Evolutionary conservation across 208 protist genomes (phyloP).

Genomic region (Crithidia thermophila): DNA sequence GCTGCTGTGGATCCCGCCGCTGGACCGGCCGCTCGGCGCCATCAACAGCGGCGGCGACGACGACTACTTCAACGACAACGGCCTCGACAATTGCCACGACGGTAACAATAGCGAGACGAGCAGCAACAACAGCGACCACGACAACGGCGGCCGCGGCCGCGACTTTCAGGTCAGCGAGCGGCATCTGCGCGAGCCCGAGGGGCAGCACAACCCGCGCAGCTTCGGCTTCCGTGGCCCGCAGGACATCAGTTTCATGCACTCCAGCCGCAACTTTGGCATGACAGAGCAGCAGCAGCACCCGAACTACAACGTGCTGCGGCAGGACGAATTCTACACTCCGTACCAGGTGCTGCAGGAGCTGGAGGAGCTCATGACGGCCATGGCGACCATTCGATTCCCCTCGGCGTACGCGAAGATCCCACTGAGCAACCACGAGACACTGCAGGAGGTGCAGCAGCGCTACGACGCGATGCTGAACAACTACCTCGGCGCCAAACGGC

Average conservation of each 20-base stretch:
- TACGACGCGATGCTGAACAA: conserved; percentile 53
- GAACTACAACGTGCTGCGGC: conserved; percentile 25
- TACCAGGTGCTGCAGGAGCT: conserved; percentile 48
- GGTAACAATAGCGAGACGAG: background rate
- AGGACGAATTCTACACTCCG: conserved; percentile 50
- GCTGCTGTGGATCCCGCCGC: conserved; percentile 45
- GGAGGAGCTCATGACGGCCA: conserved; percentile 34
- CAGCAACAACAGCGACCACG: background rate
- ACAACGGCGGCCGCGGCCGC: background rate
- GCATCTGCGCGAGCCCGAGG: background rate
- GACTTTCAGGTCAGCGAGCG: background rate
- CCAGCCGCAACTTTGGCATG: conserved; percentile 8
- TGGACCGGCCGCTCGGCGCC: conserved; percentile 10
- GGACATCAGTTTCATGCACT: conserved; percentile 19
- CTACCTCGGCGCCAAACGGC: conserved; percentile 43
- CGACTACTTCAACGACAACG: background rate
- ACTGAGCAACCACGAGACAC: conserved; percentile 55
- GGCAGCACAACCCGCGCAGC: conserved; percentile 1
- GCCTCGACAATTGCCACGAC: background rate
- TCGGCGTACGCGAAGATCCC: conserved; percentile 29
- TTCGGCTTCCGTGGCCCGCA: background rate
- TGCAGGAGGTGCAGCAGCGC: conserved; percentile 45
- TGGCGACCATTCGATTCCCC: conserved; percentile 31
- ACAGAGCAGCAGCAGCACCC: conserved; percentile 21
- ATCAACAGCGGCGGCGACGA: conserved; percentile 4